Conservation (phyloP, 805 yeast species). For the Vanderwaltozyma polyspora region DNA sequence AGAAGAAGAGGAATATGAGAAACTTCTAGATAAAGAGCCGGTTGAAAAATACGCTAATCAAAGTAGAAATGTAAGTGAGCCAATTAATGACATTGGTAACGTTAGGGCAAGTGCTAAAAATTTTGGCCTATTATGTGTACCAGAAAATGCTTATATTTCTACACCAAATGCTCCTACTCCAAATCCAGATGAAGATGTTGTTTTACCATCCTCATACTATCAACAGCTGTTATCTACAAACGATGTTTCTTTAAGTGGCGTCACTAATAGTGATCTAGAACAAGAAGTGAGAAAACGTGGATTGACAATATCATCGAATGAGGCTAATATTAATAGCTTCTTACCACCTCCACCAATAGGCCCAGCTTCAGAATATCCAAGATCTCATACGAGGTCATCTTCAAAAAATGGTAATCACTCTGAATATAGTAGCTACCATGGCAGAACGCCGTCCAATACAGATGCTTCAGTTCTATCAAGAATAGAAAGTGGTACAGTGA, state of each 20-base stretch:
- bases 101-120: constrained; percentile 33
- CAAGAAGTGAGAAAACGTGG: constrained; percentile 42
- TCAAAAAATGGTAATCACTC: neutral
- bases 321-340: constrained; percentile 5
- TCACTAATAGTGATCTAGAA: constrained; percentile 35
- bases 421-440: neutral
- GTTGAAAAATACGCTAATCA: too few relatives aligned
- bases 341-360: constrained; percentile 10
- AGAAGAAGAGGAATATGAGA: constrained; percentile 9
- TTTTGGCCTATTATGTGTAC: constrained; percentile 43
- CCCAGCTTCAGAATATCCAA: neutral
- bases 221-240: constrained; percentile 38
- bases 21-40: too few relatives aligned
- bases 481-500: neutral
- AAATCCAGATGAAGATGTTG: constrained; percentile 46
- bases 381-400: neutral
- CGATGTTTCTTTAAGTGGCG: constrained; percentile 12
- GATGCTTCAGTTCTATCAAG: neutral
- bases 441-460: neutral
- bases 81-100: too few relatives aligned
- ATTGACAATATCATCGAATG: neutral
- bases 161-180: constrained; percentile 48
- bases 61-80: too few relatives aligned
- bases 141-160: constrained; percentile 48
- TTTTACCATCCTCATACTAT: constrained; percentile 55